These are phyloP conservation scores for Populus tomentosa DNA, from an alignment of 441 rosid genomes.

Conservation along the genomic window DNA sequence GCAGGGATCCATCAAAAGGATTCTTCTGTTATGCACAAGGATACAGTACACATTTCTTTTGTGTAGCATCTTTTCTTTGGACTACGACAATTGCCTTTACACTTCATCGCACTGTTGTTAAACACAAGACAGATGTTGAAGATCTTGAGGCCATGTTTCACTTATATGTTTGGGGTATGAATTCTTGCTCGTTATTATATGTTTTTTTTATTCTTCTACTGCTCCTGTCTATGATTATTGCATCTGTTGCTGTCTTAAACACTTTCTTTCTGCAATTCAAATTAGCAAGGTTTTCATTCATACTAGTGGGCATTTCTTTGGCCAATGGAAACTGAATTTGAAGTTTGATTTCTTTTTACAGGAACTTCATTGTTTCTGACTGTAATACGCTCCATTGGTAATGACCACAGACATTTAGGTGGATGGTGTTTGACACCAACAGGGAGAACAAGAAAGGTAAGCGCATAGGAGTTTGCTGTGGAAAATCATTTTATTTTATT, in stretches of 20 bases:
- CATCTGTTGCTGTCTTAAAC: not conserved
- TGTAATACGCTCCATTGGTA: constrained; percentile 77
- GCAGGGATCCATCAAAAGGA: constrained; percentile 90
- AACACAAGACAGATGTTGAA: constrained; percentile 91
- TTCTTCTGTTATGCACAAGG: constrained; percentile 87
- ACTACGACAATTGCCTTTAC: constrained; percentile 94
- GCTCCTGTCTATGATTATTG: not conserved
- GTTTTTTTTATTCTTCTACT: not conserved
- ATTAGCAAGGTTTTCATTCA: not conserved
- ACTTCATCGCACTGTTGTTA: constrained; percentile 90
- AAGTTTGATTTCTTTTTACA: constrained; percentile 24
- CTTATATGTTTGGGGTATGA: constrained; percentile 93
- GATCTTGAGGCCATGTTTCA: constrained; percentile 94
- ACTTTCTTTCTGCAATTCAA: not conserved
- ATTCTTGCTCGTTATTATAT: not conserved
- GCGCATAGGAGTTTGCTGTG: constrained; percentile 14
- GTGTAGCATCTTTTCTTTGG: constrained; percentile 93
- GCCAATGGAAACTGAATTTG: not conserved
- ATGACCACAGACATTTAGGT: constrained; percentile 65
- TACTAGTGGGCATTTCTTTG: not conserved
- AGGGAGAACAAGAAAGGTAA: constrained; percentile 79
- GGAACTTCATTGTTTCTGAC: constrained; percentile 85
- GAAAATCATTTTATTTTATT: not conserved
- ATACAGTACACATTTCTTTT: constrained; percentile 87
- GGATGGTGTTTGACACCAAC: constrained; percentile 81